Conservation (phyloP, 164 flowering plant species). For the Kalanchoe fedtschenkoi region DNA sequence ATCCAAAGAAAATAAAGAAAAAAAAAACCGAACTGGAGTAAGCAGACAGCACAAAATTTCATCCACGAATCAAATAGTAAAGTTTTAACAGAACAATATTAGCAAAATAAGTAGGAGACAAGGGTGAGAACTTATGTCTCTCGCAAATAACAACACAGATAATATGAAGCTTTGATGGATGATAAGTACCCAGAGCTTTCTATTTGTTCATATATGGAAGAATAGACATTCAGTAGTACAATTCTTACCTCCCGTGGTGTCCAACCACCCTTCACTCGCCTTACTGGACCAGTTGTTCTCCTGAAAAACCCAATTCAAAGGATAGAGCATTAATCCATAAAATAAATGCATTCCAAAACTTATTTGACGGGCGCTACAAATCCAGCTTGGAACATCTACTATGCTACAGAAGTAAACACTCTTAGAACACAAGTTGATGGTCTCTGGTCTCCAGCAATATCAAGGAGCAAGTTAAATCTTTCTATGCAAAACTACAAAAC, state of each 20-base stretch:
- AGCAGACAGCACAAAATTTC: not conserved
- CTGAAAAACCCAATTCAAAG: conserved; percentile 25
- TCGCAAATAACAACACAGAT: not conserved
- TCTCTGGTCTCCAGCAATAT: not conserved
- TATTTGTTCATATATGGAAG: not conserved
- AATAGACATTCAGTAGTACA: not conserved
- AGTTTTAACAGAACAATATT: not conserved
- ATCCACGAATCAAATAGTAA: not conserved
- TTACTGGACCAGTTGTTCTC: conserved; percentile 85
- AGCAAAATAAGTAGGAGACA: not conserved
- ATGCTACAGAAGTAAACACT: not conserved
- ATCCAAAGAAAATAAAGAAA: not conserved
- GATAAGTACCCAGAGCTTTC: not conserved
- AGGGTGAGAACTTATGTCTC: not conserved
- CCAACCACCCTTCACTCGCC: conserved; percentile 98
- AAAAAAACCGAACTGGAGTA: not conserved
- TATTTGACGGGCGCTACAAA: not conserved
- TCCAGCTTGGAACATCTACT: not conserved
- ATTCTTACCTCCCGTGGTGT: conserved; percentile 71
- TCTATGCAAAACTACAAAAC: not conserved
- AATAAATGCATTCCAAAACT: not conserved
- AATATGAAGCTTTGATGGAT: not conserved
- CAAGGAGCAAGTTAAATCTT: not conserved
- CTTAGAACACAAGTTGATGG: not conserved
- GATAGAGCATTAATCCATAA: not conserved